Conservation (phyloP, 257 asterid genomes). For the Nicotiana knightiana region DNA sequence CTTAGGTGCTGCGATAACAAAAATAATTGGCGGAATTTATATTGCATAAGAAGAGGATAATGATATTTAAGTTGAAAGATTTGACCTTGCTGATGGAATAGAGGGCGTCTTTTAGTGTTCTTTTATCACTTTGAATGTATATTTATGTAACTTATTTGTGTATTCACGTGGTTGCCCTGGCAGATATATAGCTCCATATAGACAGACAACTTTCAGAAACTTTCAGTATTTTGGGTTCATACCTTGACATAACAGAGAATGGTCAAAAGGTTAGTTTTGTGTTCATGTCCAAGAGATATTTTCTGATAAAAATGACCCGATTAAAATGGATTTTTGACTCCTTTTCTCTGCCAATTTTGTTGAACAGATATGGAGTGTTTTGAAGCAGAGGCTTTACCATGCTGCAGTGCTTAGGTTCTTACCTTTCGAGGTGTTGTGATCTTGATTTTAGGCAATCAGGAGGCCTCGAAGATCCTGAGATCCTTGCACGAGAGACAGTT, state of each 20-base stretch:
- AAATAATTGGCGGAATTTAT: neutral
- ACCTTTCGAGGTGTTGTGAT: slow-evolving; percentile 84
- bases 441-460: slow-evolving; percentile 68
- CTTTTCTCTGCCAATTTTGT: neutral
- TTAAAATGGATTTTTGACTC: neutral
- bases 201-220: neutral
- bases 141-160: neutral
- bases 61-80: slow-evolving; percentile 2
- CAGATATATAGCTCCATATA: slow-evolving; percentile 5
- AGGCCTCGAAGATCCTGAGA: slow-evolving; percentile 94
- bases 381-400: slow-evolving; percentile 64
- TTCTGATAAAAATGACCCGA: slow-evolving; percentile 1
- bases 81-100: neutral
- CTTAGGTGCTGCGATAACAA: no score
- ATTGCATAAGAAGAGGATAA: neutral
- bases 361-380: slow-evolving; percentile 77
- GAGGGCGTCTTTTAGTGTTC: neutral
- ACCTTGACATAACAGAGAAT: slow-evolving; percentile 51
- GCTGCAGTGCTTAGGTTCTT: slow-evolving; percentile 90
- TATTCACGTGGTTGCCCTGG: neutral
- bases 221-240: slow-evolving; percentile 13
- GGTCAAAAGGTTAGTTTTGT: slow-evolving; percentile 55
- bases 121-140: neutral
- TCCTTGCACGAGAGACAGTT: slow-evolving; percentile 96
- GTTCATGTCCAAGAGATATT: neutral